Evolutionary conservation across 148 eudicot genomes (phyloP).

Genomic region (Hydrangea macrophylla): DNA sequence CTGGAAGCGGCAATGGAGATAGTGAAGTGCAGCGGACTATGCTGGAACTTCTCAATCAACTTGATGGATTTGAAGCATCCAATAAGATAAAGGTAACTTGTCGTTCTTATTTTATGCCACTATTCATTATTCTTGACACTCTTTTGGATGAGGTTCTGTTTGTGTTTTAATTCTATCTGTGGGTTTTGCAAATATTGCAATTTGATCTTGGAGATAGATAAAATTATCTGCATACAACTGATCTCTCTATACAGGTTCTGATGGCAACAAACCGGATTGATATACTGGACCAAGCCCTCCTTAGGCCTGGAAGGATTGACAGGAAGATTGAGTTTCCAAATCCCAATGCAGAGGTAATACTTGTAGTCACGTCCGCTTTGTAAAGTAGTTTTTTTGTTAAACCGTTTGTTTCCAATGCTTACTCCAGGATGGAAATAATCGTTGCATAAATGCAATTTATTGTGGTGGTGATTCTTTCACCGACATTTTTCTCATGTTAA

Average conservation of each 20-base stretch:
- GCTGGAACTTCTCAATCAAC: conserved; percentile 72
- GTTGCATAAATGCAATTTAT: no score
- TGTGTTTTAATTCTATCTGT: no score
- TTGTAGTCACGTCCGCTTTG: neutral
- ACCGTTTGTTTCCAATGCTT: no score
- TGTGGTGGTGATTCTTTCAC: no score
- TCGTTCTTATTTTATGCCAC: no score
- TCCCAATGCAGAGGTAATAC: conserved; percentile 62
- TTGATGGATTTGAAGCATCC: conserved; percentile 75
- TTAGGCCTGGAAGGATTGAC: conserved; percentile 75
- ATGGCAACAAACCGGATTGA: conserved; percentile 73
- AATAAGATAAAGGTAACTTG: conserved; percentile 58
- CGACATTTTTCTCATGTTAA: no score
- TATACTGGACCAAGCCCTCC: conserved; percentile 68
- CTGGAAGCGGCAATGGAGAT: conserved; percentile 45
- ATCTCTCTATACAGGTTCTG: conserved; percentile 36
- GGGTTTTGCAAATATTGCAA: neutral
- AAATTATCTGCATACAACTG: neutral
- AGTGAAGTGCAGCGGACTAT: conserved; percentile 78
- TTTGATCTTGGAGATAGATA: no score
- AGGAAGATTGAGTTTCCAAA: conserved; percentile 74
- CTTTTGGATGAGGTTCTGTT: no score
- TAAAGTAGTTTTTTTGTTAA: no score
- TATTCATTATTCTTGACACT: no score
- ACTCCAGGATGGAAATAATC: no score